Conservation (phyloP, 176 grass and related monocot species). For the Dendrocalamus sinicus region DNA sequence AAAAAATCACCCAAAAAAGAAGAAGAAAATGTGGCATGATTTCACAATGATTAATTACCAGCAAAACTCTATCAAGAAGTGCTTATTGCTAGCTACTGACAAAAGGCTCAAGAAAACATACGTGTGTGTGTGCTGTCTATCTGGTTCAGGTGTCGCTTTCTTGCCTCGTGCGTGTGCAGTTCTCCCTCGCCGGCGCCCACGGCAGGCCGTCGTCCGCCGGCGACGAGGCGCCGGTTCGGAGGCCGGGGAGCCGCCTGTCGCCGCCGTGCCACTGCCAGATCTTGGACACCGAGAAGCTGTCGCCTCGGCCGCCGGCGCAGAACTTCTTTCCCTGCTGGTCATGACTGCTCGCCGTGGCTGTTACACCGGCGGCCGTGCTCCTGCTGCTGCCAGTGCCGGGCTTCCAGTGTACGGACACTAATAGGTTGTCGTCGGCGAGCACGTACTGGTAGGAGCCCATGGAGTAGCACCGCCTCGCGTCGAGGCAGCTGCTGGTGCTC, state of each 20-base stretch:
- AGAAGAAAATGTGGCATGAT: not conserved
- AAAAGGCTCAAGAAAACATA: not conserved
- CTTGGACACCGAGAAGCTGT: slow-evolving; percentile 98
- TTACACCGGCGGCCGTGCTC: slow-evolving; percentile 7
- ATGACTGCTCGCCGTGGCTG: not conserved
- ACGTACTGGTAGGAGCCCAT: slow-evolving; percentile 90
- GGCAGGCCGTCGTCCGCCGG: slow-evolving; percentile 48
- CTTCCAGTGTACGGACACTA: slow-evolving; percentile 56
- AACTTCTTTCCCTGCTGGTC: slow-evolving; percentile 60
- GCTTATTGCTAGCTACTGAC: slow-evolving; percentile 39
- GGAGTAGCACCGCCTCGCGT: slow-evolving; percentile 78
- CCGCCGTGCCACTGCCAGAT: slow-evolving; percentile 91
- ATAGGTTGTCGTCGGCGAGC: slow-evolving; percentile 57
- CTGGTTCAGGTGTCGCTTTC: slow-evolving; percentile 30
- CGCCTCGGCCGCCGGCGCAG: slow-evolving; percentile 60
- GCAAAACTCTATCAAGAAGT: slow-evolving; percentile 40
- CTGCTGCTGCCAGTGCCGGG: slow-evolving; percentile 31
- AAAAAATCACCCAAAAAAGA: not conserved
- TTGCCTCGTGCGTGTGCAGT: slow-evolving; percentile 22
- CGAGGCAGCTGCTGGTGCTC: slow-evolving; percentile 64
- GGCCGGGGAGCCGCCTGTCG: slow-evolving; percentile 54
- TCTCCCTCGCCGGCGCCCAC: slow-evolving; percentile 47
- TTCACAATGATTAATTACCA: slow-evolving; percentile 13
- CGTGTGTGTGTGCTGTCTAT: slow-evolving; percentile 5
- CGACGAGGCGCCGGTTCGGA: slow-evolving; percentile 41